Conservation (phyloP, 768 basidiomycete genomes). For the Ramaria sp. region DNA sequence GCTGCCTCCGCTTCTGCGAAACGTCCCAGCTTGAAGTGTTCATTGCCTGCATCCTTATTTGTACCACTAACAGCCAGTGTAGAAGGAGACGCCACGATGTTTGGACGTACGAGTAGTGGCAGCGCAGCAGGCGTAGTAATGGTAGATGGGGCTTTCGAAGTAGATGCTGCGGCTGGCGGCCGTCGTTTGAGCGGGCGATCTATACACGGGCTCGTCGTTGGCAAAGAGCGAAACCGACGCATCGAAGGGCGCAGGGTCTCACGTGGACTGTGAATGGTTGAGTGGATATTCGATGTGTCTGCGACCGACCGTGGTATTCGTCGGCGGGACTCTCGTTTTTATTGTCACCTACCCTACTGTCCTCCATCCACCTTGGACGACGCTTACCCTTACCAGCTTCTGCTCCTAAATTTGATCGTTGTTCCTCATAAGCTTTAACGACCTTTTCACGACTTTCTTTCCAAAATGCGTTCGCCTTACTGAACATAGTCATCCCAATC, state of each 20-base stretch:
- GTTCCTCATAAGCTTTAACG: constrained; percentile 78
- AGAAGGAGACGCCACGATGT: constrained; percentile 36
- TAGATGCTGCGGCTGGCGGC: neutral
- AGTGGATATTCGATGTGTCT: neutral
- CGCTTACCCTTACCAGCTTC: constrained; percentile 18
- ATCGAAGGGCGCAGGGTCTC: neutral
- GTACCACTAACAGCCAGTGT: constrained; percentile 40
- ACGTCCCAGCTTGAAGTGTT: constrained; percentile 83
- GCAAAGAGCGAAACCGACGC: neutral
- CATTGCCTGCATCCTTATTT: constrained; percentile 62
- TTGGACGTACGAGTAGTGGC: constrained; percentile 20
- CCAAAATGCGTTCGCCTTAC: constrained; percentile 78
- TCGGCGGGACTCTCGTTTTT: neutral
- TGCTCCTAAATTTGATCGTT: constrained; percentile 12
- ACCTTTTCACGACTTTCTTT: constrained; percentile 72
- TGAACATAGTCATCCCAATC: constrained; percentile 77
- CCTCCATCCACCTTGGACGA: constrained; percentile 57
- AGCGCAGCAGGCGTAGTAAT: constrained; percentile 6
- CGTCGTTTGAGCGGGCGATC: constrained; percentile 18
- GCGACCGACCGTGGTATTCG: neutral
- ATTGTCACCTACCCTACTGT: constrained; percentile 20
- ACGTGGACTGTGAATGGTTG: neutral
- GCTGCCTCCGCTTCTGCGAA: constrained; percentile 69
- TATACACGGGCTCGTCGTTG: constrained; percentile 11
- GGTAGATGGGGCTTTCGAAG: neutral